These are phyloP conservation scores for Phycomyces nitens DNA, from an alignment of 192 early-diverging fungal species.

Conservation along the genomic window DNA sequence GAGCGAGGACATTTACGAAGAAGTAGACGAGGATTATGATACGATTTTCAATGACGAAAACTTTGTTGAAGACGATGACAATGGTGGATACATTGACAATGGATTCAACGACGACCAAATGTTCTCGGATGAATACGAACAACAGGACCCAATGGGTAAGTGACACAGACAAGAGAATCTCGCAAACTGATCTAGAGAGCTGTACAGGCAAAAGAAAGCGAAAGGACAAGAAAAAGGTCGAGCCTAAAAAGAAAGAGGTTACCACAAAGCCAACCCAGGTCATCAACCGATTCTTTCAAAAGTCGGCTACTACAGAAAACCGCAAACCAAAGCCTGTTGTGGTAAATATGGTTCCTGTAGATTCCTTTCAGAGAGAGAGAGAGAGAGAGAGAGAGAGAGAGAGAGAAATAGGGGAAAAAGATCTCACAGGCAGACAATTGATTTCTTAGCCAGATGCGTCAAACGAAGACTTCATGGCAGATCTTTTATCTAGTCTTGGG, in stretches of 20 bases:
- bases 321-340: no score
- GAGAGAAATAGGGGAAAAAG: no score
- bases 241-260: background rate
- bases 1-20: slow-evolving; percentile 47
- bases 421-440: no score
- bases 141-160: slow-evolving; percentile 22
- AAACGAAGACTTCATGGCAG: no score
- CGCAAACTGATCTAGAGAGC: background rate
- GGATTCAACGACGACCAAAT: slow-evolving; percentile 47
- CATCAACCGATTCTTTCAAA: background rate
- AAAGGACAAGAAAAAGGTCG: slow-evolving; percentile 22
- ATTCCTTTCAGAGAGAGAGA: no score
- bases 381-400: no score
- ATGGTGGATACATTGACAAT: slow-evolving; percentile 59
- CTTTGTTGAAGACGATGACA: slow-evolving; percentile 68
- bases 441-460: no score
- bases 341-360: no score
- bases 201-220: slow-evolving; percentile 24
- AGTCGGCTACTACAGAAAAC: background rate
- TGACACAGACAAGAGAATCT: background rate
- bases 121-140: slow-evolving; percentile 48
- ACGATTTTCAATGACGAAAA: slow-evolving; percentile 41
- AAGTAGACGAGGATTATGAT: slow-evolving; percentile 59
- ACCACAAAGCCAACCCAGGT: background rate
- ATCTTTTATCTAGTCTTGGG: no score